Evolutionary conservation across 352 stramenopile species (phyloP), one percentile per base, ranked within the genome.

Genomic region (Globisporangium nagaii): DNA sequence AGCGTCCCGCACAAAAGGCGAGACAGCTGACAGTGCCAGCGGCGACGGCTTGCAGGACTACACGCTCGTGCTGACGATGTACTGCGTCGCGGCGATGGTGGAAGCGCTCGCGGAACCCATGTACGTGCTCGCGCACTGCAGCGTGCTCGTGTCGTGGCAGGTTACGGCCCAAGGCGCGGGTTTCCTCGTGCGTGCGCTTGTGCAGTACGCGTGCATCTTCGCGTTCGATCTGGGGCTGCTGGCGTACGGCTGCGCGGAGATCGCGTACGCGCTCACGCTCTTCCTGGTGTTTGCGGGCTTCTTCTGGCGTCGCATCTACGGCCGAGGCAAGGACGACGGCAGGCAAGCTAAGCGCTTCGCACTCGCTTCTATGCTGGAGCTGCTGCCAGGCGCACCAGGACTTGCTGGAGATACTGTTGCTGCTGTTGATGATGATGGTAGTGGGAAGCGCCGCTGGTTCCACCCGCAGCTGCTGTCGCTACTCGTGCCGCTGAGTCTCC

Each of bases 71-170:
- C 53, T 96, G 49, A 59, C 53, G 8, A 85, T 93, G 68, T 93
- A 92, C 49, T 90, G 80, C 54, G 53, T 73, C 19, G 79, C 84
- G 28, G 84, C 85, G 47, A 87, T 84, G 70, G 65, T 93, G 32
- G 86, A 96, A 55, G 79, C 82, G 8, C 45, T 86, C 9, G 84
- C 80, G 1, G 86, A 96, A 60, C 82, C 84, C 0, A 86, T 96
- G 78, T 93, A 88, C 37, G 60, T 93, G 39, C 62, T 93, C 35
- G 77, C 81, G 0, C 75, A 93, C 60, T 84, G 71, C 47, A 87
- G 73, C 53, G 79, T 93, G 34, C 60, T 87, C 31, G 85, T 94
- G n/a, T 80, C 72, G n/a, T 86, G 84, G 75, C 82, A 91, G 49
- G 84, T 93, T 7, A 71, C 79, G 6, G 82, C 84, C 25, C 81